phyloP scores from a whole-genome alignment of 208 protist species.

The Trypanosoma vivax region DNA sequence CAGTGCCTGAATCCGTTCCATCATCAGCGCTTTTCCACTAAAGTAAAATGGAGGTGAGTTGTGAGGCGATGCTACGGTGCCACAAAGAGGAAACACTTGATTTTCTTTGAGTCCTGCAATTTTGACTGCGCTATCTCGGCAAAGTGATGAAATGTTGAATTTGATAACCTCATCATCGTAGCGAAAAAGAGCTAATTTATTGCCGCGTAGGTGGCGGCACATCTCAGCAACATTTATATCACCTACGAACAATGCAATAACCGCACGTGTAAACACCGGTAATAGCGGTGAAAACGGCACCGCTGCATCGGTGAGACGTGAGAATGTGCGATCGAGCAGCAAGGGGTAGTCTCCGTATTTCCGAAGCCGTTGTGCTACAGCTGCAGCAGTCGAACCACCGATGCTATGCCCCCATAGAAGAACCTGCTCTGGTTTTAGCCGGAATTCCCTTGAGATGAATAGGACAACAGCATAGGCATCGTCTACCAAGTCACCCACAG shows the following conservation, averaged over 20 bases:
- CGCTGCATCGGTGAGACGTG: slow-evolving; percentile 62
- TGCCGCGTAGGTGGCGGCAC: slow-evolving; percentile 35
- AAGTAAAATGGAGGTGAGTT: slow-evolving; percentile 28
- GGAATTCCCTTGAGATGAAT: slow-evolving; percentile 25
- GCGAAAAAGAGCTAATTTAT: slow-evolving; percentile 66
- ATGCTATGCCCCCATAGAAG: slow-evolving; percentile 82
- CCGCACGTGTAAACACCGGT: slow-evolving; percentile 22
- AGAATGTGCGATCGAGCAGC: slow-evolving; percentile 75
- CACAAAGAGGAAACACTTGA: slow-evolving; percentile 32
- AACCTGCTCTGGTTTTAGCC: slow-evolving; percentile 28
- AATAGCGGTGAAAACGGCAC: slow-evolving; percentile 52
- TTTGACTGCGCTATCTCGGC: slow-evolving; percentile 7
- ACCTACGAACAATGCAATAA: slow-evolving; percentile 40
- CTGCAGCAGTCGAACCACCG: slow-evolving; percentile 53
- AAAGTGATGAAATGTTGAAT: slow-evolving; percentile 39
- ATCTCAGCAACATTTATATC: slow-evolving; percentile 44
- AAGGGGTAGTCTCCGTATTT: slow-evolving; percentile 21
- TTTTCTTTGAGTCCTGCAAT: slow-evolving; percentile 12
- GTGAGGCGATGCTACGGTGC: slow-evolving; percentile 11
- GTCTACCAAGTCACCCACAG: slow-evolving; percentile 47
- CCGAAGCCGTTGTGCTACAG: slow-evolving; percentile 28
- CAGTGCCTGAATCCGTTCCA: neutral
- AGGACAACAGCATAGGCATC: slow-evolving; percentile 44
- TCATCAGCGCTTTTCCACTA: slow-evolving; percentile 3
- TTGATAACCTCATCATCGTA: slow-evolving; percentile 61